Evolutionary conservation across 2,329 filamentous ascomycete species (phyloP), one percentile per base, ranked within the genome.

Genomic region (Botryosphaeria agaves): DNA sequence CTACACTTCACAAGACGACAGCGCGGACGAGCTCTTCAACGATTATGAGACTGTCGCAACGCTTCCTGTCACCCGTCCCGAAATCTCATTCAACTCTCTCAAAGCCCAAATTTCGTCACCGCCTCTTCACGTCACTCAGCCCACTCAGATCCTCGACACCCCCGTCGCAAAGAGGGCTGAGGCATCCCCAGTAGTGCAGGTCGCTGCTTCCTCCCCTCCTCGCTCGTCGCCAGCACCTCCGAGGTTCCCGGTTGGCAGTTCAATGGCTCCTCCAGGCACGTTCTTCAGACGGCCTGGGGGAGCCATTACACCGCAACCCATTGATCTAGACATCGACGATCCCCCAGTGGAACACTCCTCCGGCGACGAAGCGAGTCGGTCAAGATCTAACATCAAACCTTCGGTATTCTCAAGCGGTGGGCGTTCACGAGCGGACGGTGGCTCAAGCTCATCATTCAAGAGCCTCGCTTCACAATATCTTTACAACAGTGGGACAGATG

Each of bases 161-260:
- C 51, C 56, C 3, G 44, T 49, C 19, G 38, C 51, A 23, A 47
- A 44, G 16, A 48, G 49, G 18, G 47, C 45, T 17, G 41, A 42
- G 25, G 32, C 39, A 14, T 24, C 37, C 29, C 15, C 62, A 21
- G 48, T 66, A 30, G 60, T 94, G 33, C 85, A 93, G 51, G 85
- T 94, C 3, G 75, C 77, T 18, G 81, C 82, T n/a, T 94, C 85
- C 3, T 94, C 87, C 1, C 85, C 84, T 2, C 64, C 75, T 8
- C 19, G n/a, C 34, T 66, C 68, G 35, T 51, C 56, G n/a, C 49
- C 54, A 20, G 49, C 48, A 17, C 28, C 14, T 7, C n/a, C 15
- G 9, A 17, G 28, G 5, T 17, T 4, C 5, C 19, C 28, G 18
- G 45, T 76, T 26, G 69, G 66, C 14, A 72, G 62, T 37, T 55